Conservation (phyloP, 805 yeast genomes). For the Pichia eremophila region DNA sequence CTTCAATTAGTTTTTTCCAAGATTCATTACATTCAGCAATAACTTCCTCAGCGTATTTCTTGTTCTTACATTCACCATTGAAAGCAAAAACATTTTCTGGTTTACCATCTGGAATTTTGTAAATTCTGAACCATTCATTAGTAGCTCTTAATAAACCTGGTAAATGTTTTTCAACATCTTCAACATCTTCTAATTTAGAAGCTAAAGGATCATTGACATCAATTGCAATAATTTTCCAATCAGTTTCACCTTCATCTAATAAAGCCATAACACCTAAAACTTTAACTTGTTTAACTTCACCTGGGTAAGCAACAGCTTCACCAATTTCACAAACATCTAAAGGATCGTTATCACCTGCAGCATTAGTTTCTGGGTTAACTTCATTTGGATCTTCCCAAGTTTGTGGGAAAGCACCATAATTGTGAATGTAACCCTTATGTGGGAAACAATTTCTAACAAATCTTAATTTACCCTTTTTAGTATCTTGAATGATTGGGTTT, state of each 20-base stretch:
- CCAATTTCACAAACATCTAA: conserved; percentile 82
- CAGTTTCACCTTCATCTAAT: conserved; percentile 85
- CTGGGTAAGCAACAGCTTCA: conserved; percentile 51
- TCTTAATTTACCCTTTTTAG: conserved; percentile 93
- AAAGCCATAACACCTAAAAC: conserved; percentile 91
- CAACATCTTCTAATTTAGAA: conserved; percentile 74
- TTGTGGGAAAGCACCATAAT: conserved; percentile 98
- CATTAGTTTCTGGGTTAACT: conserved; percentile 57
- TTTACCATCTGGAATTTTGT: conserved; percentile 97
- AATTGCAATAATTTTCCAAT: conserved; percentile 88
- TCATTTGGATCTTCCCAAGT: conserved; percentile 72
- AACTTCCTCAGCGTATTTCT: conserved; percentile 76
- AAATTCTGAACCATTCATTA: conserved; percentile 96
- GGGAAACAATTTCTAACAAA: conserved; percentile 98
- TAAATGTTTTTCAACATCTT: conserved; percentile 80
- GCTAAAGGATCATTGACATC: conserved; percentile 87
- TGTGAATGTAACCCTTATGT: conserved; percentile 96
- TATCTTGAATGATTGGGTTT: conserved; percentile 95
- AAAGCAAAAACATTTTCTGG: conserved; percentile 96
- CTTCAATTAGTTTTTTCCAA: conserved; percentile 68
- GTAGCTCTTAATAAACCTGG: conserved; percentile 93
- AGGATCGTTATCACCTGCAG: conserved; percentile 78
- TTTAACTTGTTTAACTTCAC: conserved; percentile 79
- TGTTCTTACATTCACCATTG: conserved; percentile 85
- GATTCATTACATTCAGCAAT: conserved; percentile 76